A percentile compares a stretch with the other conserved stretches of the same genome.
Evolutionary conservation across 805 yeast species (phyloP).

Genomic region (Vanderwaltozyma tropicalis): DNA sequence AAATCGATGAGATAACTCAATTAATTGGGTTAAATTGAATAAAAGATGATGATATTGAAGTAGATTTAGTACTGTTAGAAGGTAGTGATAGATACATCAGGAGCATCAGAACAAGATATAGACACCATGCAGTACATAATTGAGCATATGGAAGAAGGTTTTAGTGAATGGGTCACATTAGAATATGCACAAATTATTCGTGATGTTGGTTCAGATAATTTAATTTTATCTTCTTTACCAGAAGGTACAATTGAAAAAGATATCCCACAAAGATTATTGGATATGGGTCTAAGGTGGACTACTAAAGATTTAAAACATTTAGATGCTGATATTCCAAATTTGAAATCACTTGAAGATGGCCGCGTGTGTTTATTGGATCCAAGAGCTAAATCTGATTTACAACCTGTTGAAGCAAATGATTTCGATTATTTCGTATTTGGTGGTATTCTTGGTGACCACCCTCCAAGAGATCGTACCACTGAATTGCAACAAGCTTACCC

Average conservation of each 20-base stretch:
- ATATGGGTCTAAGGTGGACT: constrained; percentile 73
- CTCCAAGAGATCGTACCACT: constrained; percentile 84
- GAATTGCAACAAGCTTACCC: constrained; percentile 75
- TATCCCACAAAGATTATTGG: constrained; percentile 50
- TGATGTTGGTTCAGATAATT: constrained; percentile 72
- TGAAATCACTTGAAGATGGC: constrained; percentile 34
- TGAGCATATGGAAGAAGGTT: constrained; percentile 96
- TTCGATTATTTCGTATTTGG: constrained; percentile 93
- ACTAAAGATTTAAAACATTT: constrained; percentile 52
- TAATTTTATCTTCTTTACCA: constrained; percentile 71
- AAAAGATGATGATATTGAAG: too few species aligned
- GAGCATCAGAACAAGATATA: too few species aligned
- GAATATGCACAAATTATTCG: constrained; percentile 76
- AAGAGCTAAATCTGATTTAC: constrained; percentile 62
- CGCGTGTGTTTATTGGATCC: constrained; percentile 85
- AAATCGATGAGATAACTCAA: too few species aligned
- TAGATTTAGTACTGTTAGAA: too few species aligned
- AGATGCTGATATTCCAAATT: constrained; percentile 31
- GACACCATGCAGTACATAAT: constrained; percentile 71
- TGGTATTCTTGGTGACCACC: constrained; percentile 92
- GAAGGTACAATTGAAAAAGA: constrained; percentile 45
- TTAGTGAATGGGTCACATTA: constrained; percentile 89
- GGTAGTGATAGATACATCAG: too few species aligned
- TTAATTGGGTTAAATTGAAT: too few species aligned
- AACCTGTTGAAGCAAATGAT: constrained; percentile 51